These are phyloP conservation scores for Vanrija sp. DNA, from an alignment of 1,284 basidiomycete species.

Conservation along the genomic window DNA sequence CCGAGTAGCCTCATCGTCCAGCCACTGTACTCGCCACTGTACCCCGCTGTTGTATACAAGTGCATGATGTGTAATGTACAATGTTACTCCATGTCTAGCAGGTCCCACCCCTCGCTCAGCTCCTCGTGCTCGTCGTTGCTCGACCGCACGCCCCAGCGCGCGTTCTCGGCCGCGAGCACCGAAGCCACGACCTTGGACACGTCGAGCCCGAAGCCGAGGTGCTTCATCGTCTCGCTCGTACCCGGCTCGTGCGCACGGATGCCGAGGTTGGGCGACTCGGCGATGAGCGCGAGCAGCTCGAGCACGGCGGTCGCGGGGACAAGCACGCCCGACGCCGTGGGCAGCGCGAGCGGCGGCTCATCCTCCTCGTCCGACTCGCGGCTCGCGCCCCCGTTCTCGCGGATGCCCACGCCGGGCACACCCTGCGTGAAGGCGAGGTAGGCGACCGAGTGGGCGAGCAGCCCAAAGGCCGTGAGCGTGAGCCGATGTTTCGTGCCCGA, in stretches of 20 bases:
- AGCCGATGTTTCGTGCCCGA: constrained; percentile 27
- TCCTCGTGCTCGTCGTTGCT: constrained; percentile 15
- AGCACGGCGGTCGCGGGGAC: constrained; percentile 30
- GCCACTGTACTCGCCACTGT: no score
- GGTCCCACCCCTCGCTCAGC: constrained; percentile 37
- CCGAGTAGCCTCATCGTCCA: not conserved
- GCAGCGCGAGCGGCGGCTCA: constrained; percentile 5
- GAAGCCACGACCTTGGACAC: constrained; percentile 34
- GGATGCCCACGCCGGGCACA: constrained; percentile 34
- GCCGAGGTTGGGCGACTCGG: constrained; percentile 28
- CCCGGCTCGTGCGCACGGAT: constrained; percentile 38
- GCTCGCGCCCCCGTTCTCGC: not conserved
- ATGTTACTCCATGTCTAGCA: constrained; percentile 24
- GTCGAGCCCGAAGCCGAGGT: constrained; percentile 40
- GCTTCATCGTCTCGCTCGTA: constrained; percentile 13
- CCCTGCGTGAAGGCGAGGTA: constrained; percentile 45
- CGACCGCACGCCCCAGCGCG: constrained; percentile 15
- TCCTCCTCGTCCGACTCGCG: constrained; percentile 15
- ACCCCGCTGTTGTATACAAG: not conserved
- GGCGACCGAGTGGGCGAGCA: constrained; percentile 37
- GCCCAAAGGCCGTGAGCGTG: constrained; percentile 36
- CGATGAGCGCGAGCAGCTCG: constrained; percentile 25
- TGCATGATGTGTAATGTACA: not conserved
- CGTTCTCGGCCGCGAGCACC: constrained; percentile 27
- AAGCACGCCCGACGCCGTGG: constrained; percentile 6